These are phyloP conservation scores for Papiliotrema terrestris DNA, from an alignment of 1,284 basidiomycete genomes.

Conservation along the genomic window DNA sequence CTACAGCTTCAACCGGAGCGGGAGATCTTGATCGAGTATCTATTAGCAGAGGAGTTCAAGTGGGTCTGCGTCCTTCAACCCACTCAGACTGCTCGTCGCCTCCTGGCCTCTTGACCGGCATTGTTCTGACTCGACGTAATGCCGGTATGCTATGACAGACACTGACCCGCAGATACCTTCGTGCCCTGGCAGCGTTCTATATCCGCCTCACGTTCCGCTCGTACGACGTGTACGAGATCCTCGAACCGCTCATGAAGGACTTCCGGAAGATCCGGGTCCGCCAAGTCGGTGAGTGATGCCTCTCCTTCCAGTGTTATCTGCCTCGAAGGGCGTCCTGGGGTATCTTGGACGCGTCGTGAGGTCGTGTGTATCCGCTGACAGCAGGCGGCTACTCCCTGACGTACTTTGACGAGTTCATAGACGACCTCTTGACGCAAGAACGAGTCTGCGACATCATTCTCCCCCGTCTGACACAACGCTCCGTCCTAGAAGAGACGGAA, in stretches of 20 bases:
- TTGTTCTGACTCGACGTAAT: no score
- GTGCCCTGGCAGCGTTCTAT: conserved; percentile 90
- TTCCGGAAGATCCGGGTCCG: conserved; percentile 83
- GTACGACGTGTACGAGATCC: conserved; percentile 83
- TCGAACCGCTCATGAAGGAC: conserved; percentile 93
- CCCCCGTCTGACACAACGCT: conserved; percentile 80
- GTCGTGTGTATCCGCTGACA: conserved; percentile 1
- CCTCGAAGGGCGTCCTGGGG: no score
- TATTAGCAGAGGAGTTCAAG: conserved; percentile 97
- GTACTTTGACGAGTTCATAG: conserved; percentile 89
- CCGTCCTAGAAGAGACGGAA: conserved; percentile 84
- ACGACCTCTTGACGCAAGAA: conserved; percentile 79
- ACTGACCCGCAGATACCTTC: conserved; percentile 78
- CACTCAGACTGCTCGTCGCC: no score
- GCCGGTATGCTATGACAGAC: no score
- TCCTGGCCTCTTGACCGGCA: no score
- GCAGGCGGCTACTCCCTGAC: conserved; percentile 75
- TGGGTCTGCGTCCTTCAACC: no score
- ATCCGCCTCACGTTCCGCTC: conserved; percentile 89
- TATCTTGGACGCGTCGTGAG: no score
- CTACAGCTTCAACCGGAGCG: conserved; percentile 97
- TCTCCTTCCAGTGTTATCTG: no score
- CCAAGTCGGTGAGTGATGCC: conserved; percentile 63
- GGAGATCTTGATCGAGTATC: conserved; percentile 90
- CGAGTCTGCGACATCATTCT: conserved; percentile 95